phyloP scores from a whole-genome alignment of 306 rosid species.

The Pterocarpus santalinus region DNA sequence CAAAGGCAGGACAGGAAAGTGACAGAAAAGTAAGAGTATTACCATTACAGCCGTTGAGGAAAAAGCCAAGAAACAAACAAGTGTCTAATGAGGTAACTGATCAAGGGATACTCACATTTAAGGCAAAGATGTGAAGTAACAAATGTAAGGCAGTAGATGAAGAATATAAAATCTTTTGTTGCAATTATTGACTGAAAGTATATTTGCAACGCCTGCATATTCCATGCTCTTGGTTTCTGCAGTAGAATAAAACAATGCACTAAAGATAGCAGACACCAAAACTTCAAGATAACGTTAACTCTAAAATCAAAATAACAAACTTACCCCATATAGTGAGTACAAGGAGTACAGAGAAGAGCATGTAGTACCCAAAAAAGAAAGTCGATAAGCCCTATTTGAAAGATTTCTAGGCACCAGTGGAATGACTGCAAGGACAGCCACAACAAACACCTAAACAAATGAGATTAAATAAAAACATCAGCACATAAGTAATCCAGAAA shows the following conservation, averaged over 20 bases:
- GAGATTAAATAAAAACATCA: conserved; percentile 31
- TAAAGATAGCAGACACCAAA: conserved; percentile 26
- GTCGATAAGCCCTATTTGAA: conserved; percentile 89
- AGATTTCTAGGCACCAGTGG: conserved; percentile 82
- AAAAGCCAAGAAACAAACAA: not conserved
- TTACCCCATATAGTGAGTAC: conserved; percentile 86
- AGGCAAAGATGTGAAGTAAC: conserved; percentile 87
- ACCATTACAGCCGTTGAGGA: conserved; percentile 1
- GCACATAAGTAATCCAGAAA: conserved; percentile 33
- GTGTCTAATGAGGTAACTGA: not conserved
- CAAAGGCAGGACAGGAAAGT: conserved; percentile 10
- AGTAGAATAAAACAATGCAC: conserved; percentile 41
- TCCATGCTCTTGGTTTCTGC: conserved; percentile 97
- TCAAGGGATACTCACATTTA: conserved; percentile 67
- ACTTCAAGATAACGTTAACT: conserved; percentile 13
- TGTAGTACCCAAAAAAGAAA: conserved; percentile 87
- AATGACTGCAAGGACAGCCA: conserved; percentile 83
- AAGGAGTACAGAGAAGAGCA: conserved; percentile 82
- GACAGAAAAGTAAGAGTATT: conserved; percentile 6
- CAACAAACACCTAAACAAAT: conserved; percentile 78
- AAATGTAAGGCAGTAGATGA: conserved; percentile 80
- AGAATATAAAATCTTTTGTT: conserved; percentile 88
- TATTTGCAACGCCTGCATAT: conserved; percentile 83
- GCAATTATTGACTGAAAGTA: conserved; percentile 81
- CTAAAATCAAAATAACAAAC: conserved; percentile 35